Conservation (phyloP, 371 early-diverging fungal species). For the Saksenaea oblongispora region DNA sequence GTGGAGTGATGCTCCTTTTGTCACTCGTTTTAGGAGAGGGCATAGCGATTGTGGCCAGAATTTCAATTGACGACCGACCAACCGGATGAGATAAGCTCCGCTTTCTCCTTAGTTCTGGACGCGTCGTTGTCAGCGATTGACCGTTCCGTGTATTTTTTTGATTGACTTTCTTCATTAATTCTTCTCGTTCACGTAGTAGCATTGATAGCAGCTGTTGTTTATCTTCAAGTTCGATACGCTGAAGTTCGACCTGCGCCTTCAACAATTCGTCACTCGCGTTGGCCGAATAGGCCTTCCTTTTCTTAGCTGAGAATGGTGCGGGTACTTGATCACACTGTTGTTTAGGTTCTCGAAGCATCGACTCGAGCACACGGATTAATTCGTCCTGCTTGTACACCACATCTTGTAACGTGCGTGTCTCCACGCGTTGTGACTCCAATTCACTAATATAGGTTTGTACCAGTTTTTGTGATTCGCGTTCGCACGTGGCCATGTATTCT, state of each 20-base stretch:
- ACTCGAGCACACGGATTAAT: constrained; percentile 34
- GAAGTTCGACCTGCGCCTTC: background rate
- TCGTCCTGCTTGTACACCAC: constrained; percentile 44
- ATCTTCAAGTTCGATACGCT: background rate
- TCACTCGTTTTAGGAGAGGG: background rate
- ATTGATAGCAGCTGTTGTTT: background rate
- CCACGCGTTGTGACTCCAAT: constrained; percentile 30
- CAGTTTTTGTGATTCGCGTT: constrained; percentile 33
- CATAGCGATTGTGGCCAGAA: background rate
- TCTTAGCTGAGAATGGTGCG: background rate
- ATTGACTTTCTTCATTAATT: background rate
- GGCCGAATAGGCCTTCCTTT: background rate
- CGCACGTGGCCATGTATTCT: constrained; percentile 13
- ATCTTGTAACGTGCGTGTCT: constrained; percentile 22
- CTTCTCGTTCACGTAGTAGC: background rate
- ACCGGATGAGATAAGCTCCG: background rate
- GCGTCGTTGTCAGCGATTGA: background rate
- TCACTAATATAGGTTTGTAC: constrained; percentile 33
- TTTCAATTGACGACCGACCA: background rate
- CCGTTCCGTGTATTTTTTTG: background rate
- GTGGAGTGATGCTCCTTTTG: background rate
- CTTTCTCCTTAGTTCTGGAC: background rate
- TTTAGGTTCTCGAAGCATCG: background rate
- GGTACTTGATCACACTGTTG: background rate
- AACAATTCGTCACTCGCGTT: background rate